phyloP scores from a whole-genome alignment of 1,139 yeast species.

The Saccharomyces pastorianus region DNA sequence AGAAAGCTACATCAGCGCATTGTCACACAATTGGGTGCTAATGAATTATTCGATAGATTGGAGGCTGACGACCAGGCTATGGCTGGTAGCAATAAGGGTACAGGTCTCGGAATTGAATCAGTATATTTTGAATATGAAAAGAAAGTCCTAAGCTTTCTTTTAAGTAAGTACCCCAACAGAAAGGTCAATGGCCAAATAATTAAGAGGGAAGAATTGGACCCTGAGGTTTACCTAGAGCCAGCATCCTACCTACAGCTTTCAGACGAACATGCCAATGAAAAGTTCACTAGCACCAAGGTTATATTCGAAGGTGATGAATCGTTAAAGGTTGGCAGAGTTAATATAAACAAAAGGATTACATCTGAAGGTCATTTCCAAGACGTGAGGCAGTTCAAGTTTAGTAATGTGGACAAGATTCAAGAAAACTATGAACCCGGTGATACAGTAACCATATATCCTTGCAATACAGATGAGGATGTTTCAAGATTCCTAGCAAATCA shows the following conservation, averaged over 20 bases:
- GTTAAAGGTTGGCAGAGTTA: slow-evolving; percentile 38
- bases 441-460: slow-evolving; percentile 66
- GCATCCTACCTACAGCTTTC: slow-evolving; percentile 15
- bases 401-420: slow-evolving; percentile 18
- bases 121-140: slow-evolving; percentile 70
- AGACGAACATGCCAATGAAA: background rate
- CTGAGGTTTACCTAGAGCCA: slow-evolving; percentile 26
- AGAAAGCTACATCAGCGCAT: slow-evolving; percentile 73
- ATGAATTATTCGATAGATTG: slow-evolving; percentile 60
- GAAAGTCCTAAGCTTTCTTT: slow-evolving; percentile 40
- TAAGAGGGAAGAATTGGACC: slow-evolving; percentile 19
- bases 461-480: slow-evolving; percentile 58
- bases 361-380: slow-evolving; percentile 77
- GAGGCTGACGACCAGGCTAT: slow-evolving; percentile 76
- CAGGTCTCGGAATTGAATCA: slow-evolving; percentile 72
- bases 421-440: slow-evolving; percentile 66
- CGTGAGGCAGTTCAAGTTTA: slow-evolving; percentile 58
- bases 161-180: slow-evolving; percentile 34
- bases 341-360: slow-evolving; percentile 53
- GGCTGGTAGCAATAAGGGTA: slow-evolving; percentile 33
- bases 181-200: slow-evolving; percentile 11
- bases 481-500: slow-evolving; percentile 59
- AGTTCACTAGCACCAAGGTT: slow-evolving; percentile 4
- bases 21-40: slow-evolving; percentile 67
- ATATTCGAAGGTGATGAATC: slow-evolving; percentile 18